Conservation (phyloP, 768 basidiomycete genomes). For the Panellus pusillus region DNA sequence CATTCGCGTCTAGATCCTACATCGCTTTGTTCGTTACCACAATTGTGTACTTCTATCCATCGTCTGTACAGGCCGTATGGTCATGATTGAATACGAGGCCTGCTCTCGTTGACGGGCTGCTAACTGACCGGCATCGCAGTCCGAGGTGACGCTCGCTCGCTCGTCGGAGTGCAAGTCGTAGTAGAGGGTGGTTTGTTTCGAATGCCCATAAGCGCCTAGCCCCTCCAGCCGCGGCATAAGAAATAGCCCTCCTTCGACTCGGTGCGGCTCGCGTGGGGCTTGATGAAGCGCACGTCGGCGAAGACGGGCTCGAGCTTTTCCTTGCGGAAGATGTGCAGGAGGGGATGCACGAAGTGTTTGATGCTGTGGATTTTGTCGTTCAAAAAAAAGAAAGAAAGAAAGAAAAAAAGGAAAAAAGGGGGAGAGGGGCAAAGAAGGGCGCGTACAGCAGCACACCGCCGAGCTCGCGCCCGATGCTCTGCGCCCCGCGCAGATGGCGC, state of each 20-base stretch:
- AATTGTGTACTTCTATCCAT: too few relatives aligned
- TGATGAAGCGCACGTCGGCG: constrained; percentile 62
- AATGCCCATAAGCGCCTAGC: background rate
- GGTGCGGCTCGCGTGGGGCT: constrained; percentile 78
- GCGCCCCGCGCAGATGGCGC: constrained; percentile 48
- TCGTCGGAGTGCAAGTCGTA: too few relatives aligned
- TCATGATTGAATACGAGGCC: too few relatives aligned
- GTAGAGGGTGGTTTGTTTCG: too few relatives aligned
- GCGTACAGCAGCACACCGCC: constrained; percentile 61
- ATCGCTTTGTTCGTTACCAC: too few relatives aligned
- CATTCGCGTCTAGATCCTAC: too few relatives aligned
- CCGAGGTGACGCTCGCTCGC: too few relatives aligned
- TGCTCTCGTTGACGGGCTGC: too few relatives aligned
- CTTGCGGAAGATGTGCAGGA: constrained; percentile 62
- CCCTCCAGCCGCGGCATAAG: constrained; percentile 75
- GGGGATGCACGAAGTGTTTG: constrained; percentile 83
- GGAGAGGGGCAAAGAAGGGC: constrained; percentile 5
- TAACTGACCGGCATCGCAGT: too few relatives aligned
- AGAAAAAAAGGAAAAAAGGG: too few relatives aligned
- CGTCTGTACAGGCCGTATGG: too few relatives aligned
- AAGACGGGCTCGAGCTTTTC: constrained; percentile 65
- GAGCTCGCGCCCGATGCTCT: constrained; percentile 39
- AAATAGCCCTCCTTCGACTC: constrained; percentile 86
- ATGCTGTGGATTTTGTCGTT: constrained; percentile 47
- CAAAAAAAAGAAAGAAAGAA: constrained; percentile 7